Base-by-base conservation (phyloP, 192 early-diverging fungal genomes). In the Gamsiella multidivaricata region DNA sequence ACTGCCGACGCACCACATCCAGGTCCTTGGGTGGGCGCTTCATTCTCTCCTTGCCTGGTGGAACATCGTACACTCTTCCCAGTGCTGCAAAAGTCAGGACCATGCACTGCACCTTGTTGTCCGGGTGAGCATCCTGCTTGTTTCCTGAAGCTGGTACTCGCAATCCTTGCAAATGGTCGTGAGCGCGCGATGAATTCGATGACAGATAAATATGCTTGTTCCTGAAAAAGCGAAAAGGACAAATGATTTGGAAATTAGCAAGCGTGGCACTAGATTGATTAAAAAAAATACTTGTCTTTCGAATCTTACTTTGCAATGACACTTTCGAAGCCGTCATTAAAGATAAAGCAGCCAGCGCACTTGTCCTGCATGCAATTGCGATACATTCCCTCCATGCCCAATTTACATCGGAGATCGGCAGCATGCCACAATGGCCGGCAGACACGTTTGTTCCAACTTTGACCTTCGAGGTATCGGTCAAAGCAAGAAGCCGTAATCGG, bases 341-440 rank as follows among this genome's bases (percentile, higher is more conserved):
- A 78, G 61, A 78, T 78, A 18, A 78, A 78, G 47, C 74, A 78
- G 20, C 65, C 64, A 1, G 65, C 47, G 54, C 74, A 78, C 61
- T 78, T 78, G 60, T 78, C 74, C 65, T 78, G 74, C 74, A 69
- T 69, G 41, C 74, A 78, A 41, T 78, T 78, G 7, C 74, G 51
- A 22, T 78, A 78, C 74, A 78, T 78, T 60, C 74, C 74, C 29
- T 78, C 74, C 43, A 69, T 33, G 17, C 74, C 74, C 2, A 78
- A 33, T 31, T 78, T 78, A 42, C 74, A 78, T 10, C 66, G 65
- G 55, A 78, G 59, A 22, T 78, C 74, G 2, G 74, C 58, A 25
- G 74, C 74, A 53, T 78, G 74, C 74, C 74, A 78, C 18, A 78
- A 36, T n/a, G 74, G 74, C 32, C 74, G 31, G 23, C 65, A 68